phyloP scores from a whole-genome alignment of 352 stramenopile genomes.

The Pythium insidiosum region DNA sequence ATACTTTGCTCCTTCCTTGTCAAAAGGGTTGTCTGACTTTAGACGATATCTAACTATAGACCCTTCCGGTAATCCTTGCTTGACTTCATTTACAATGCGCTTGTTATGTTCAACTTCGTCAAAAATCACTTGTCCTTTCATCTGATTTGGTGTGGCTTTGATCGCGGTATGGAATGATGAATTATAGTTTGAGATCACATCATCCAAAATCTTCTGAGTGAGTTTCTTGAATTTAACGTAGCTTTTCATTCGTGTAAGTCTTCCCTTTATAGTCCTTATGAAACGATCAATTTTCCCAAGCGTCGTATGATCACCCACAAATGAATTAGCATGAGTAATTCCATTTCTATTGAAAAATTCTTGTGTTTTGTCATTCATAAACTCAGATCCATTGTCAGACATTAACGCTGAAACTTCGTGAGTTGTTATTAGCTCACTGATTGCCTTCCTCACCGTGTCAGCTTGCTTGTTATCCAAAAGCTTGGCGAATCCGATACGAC shows the following conservation, averaged over 20 bases:
- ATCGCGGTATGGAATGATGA: slow-evolving; percentile 3
- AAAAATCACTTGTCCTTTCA: slow-evolving; percentile 7
- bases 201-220: slow-evolving; percentile 15
- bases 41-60: neutral
- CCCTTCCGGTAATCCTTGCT: neutral
- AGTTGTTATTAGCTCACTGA: slow-evolving; percentile 12
- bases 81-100: neutral
- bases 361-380: slow-evolving; percentile 22
- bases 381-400: slow-evolving; percentile 27
- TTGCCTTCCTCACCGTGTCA: slow-evolving; percentile 11
- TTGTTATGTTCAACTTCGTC: slow-evolving; percentile 3
- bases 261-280: slow-evolving; percentile 29
- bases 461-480: slow-evolving; percentile 28
- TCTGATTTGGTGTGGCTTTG: slow-evolving; percentile 6
- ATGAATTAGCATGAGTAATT: slow-evolving; percentile 31
- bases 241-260: no score
- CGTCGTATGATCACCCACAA: slow-evolving; percentile 22
- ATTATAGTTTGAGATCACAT: slow-evolving; percentile 31
- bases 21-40: neutral
- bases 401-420: slow-evolving; percentile 22
- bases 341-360: slow-evolving; percentile 18
- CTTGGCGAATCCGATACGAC: slow-evolving; percentile 26
- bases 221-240: slow-evolving; percentile 18
- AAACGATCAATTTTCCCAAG: slow-evolving; percentile 40
- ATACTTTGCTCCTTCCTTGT: slow-evolving; percentile 5